Evolutionary conservation across 345 rosid species (phyloP), one percentile per base, ranked within the genome.

Genomic region (Gossypium mustelinum): DNA sequence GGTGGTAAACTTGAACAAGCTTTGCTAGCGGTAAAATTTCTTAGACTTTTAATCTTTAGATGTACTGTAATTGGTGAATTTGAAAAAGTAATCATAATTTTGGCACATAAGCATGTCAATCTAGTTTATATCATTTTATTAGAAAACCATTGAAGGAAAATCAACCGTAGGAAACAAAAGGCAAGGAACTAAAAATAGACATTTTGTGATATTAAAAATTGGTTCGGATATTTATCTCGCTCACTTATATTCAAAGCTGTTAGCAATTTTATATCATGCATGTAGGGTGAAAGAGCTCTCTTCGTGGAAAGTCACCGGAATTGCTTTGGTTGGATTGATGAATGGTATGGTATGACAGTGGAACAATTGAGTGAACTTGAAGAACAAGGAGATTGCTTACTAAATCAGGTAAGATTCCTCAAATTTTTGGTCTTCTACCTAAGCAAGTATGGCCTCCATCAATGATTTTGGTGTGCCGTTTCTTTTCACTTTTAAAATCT

Each of bases 1-100:
- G 90, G 92, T 74, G 82, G 84, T 77, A 87, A 90, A 60, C 85
- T 90, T 55, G 94, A 88, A 55, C 94, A 90, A 79, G 92, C 92
- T 76, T 80, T 90, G 76, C 55, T 88, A 51, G 86, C 87, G 82
- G 94, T 90, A 90, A 79, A 16, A 18, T 62, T 52, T 69, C 74
- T 72, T 41, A 7, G 29, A 54, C 79, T 58, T 25, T n/a, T 11
- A 1, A 64, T 34, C 50, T 68, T 18, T 25, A 17, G 34, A 45
- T 45, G 50, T 47, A 17, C 22, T 34, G 2, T 62, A 39, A 17
- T 3, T 34, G 22, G 7, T 39, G 50, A 57, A 20, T 68, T 68
- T 47, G 72, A 11, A 67, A 8, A 34, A 34, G 41, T 34, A 34
- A 34, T 34, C 41, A 34, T 34, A 34, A 34, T 34, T 34, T 34